Conservation (phyloP, 2,329 filamentous ascomycete genomes). For the Sphaerulina populicola region DNA sequence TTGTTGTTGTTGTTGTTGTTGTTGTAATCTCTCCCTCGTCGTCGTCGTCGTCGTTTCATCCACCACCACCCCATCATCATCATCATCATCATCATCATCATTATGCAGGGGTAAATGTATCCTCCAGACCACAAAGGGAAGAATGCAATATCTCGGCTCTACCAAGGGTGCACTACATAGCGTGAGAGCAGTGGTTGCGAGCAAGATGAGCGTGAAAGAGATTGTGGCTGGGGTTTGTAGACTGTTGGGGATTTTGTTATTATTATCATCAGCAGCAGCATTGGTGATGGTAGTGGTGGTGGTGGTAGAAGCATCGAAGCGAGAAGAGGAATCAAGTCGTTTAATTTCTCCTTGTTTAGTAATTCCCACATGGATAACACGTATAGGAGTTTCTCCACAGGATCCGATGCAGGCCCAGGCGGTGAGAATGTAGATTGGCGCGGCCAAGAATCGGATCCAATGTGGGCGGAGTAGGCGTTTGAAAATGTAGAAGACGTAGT, state of each 20-base stretch:
- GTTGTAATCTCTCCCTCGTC: background rate
- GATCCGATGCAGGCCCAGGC: conserved; percentile 60
- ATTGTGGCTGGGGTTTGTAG: conserved; percentile 25
- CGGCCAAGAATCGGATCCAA: conserved; percentile 42
- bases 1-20: too few species aligned
- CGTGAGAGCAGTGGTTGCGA: conserved; percentile 65
- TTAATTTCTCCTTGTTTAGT: background rate
- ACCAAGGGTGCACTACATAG: conserved; percentile 84
- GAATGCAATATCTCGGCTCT: conserved; percentile 90
- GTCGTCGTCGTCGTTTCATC: too few species aligned
- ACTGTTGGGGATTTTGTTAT: too few species aligned
- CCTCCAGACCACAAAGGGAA: conserved; percentile 91
- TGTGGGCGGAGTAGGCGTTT: conserved; percentile 57
- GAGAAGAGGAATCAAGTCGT: background rate
- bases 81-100: too few species aligned
- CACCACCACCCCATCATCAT: too few species aligned
- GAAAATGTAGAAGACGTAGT: conserved; percentile 97
- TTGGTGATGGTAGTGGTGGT: too few species aligned
- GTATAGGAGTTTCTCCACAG: conserved; percentile 38
- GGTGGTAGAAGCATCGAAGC: background rate
- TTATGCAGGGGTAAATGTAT: conserved; percentile 57
- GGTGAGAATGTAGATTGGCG: conserved; percentile 62
- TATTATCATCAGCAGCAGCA: too few species aligned
- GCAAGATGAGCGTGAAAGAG: conserved; percentile 52
- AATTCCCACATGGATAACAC: background rate